Evolutionary conservation across 129 eudicot species (phyloP).

Genomic region (Scalesia atractyloides): DNA sequence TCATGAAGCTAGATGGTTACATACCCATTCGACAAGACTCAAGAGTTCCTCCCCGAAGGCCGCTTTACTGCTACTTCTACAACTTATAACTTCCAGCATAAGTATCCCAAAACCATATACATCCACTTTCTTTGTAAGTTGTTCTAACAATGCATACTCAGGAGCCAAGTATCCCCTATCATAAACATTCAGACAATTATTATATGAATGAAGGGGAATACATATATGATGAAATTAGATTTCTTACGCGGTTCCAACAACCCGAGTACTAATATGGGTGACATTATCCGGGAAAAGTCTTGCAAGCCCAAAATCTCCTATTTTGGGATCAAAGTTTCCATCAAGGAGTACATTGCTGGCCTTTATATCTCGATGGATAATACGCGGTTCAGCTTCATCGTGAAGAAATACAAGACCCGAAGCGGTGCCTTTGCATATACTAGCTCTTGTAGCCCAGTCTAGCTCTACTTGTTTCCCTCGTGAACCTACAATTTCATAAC

Average conservation of each 20-base stretch:
- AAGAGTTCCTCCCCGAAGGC: conserved; percentile 62
- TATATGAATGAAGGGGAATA: not conserved
- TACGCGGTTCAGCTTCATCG: conserved; percentile 60
- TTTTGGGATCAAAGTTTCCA: conserved; percentile 64
- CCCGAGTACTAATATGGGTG: conserved; percentile 72
- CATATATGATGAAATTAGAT: not conserved
- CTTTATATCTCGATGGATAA: conserved; percentile 87
- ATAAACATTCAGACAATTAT: not conserved
- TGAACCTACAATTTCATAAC: conserved; percentile 39
- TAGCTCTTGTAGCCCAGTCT: conserved; percentile 73
- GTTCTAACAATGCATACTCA: conserved; percentile 69
- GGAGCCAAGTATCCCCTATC: conserved; percentile 90
- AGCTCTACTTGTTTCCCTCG: conserved; percentile 45
- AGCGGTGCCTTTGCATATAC: conserved; percentile 75
- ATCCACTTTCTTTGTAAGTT: conserved; percentile 80
- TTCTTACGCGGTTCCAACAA: conserved; percentile 80
- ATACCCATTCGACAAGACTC: conserved; percentile 82
- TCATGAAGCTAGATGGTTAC: not conserved
- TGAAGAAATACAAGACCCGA: conserved; percentile 87
- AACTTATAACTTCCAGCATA: conserved; percentile 73
- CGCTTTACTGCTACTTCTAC: conserved; percentile 60
- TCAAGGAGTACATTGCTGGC: conserved; percentile 88
- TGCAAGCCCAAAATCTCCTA: conserved; percentile 82
- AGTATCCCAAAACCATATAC: conserved; percentile 88
- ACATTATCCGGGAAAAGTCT: conserved; percentile 80